phyloP scores from a whole-genome alignment of 2,329 filamentous ascomycete genomes.

The Pseudogymnoascus sp. region DNA sequence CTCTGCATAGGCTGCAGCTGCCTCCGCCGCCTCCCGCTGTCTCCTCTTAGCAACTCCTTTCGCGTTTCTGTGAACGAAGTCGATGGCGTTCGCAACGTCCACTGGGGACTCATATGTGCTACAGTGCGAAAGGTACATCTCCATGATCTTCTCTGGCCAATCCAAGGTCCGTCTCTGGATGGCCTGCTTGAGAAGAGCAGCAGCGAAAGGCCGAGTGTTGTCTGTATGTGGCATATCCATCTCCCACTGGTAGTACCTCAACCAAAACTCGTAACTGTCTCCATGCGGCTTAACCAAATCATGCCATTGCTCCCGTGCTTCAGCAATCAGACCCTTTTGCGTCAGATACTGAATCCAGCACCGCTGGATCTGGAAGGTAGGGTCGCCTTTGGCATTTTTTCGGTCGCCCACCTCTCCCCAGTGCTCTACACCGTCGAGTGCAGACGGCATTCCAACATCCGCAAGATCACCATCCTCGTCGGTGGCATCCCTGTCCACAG shows the following conservation, averaged over 20 bases:
- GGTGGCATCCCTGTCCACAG: slow-evolving; percentile 62
- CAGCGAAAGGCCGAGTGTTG: slow-evolving; percentile 54
- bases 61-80: slow-evolving; percentile 61
- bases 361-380: slow-evolving; percentile 77
- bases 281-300: slow-evolving; percentile 59
- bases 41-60: slow-evolving; percentile 56
- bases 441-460: slow-evolving; percentile 78
- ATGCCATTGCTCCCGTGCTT: slow-evolving; percentile 71
- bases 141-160: slow-evolving; percentile 67
- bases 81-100: slow-evolving; percentile 63
- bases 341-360: slow-evolving; percentile 89
- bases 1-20: slow-evolving; percentile 42
- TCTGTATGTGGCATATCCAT: slow-evolving; percentile 37
- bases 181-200: slow-evolving; percentile 66
- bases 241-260: slow-evolving; percentile 87
- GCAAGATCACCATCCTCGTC: slow-evolving; percentile 84
- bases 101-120: slow-evolving; percentile 81
- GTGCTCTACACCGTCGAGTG: slow-evolving; percentile 73
- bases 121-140: slow-evolving; percentile 70
- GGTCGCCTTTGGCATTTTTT: slow-evolving; percentile 72
- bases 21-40: slow-evolving; percentile 54
- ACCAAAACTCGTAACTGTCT: slow-evolving; percentile 87
- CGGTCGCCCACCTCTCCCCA: slow-evolving; percentile 53
- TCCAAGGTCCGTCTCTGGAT: slow-evolving; percentile 55
- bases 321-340: slow-evolving; percentile 68